phyloP scores from a whole-genome alignment of 179 eudicot genomes.

The Spinacia oleracea region DNA sequence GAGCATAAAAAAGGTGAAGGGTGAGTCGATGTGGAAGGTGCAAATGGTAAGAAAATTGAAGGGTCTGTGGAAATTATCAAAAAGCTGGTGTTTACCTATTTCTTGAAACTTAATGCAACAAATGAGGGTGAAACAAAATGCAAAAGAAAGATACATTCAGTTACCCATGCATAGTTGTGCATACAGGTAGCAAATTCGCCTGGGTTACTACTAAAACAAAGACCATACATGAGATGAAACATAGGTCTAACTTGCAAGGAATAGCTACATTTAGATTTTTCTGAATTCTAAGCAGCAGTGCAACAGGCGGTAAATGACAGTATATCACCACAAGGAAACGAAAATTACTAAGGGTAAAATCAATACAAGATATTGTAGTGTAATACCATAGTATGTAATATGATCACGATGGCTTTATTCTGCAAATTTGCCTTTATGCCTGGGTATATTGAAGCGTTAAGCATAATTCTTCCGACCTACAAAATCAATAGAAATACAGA shows the following conservation, averaged over 20 bases:
- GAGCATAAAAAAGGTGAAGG: background rate
- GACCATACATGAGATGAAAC: background rate
- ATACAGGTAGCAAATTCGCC: background rate
- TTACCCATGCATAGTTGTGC: background rate
- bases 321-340: background rate
- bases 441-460: conserved; percentile 78
- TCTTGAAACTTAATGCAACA: background rate
- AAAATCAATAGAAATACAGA: conserved; percentile 23
- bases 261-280: background rate
- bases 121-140: background rate
- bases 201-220: background rate
- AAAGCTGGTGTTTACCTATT: background rate
- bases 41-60: too few species aligned
- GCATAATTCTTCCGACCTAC: conserved; percentile 85
- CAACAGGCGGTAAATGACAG: background rate
- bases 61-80: background rate
- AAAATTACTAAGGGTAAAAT: background rate
- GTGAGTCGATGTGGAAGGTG: background rate
- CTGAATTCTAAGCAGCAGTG: background rate
- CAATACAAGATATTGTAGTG: background rate
- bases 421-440: conserved; percentile 79
- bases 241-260: background rate
- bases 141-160: background rate
- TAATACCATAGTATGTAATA: conserved; percentile 83
- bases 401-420: conserved; percentile 79